Conservation (phyloP, 352 stramenopile genomes). For the Globisporangium cystogenes region DNA sequence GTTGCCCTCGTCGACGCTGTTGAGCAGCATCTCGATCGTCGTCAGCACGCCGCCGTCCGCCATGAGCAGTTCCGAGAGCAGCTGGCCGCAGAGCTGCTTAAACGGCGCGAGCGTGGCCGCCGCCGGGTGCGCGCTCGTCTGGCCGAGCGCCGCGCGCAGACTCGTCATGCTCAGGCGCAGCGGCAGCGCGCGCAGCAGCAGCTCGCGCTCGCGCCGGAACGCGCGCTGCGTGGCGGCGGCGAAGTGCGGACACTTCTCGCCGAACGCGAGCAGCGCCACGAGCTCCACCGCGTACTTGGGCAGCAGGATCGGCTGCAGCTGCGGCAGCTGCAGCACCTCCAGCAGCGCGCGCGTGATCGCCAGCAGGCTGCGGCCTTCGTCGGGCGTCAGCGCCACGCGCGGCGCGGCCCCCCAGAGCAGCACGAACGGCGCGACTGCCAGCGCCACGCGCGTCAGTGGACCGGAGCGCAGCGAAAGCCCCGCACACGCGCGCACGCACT, state of each 20-base stretch:
- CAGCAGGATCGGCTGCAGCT: slow-evolving; percentile 74
- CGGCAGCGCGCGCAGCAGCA: slow-evolving; percentile 45
- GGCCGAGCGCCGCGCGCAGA: slow-evolving; percentile 57
- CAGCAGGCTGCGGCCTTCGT: slow-evolving; percentile 28
- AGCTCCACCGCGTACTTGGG: slow-evolving; percentile 78
- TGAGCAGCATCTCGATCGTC: slow-evolving; percentile 80
- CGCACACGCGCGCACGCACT: slow-evolving; percentile 31
- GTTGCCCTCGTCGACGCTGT: slow-evolving; percentile 74
- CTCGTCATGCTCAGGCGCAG: slow-evolving; percentile 72
- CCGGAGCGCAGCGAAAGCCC: not conserved
- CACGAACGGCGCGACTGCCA: slow-evolving; percentile 45
- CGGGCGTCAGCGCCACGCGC: slow-evolving; percentile 6
- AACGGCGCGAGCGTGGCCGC: slow-evolving; percentile 31
- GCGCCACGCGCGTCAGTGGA: not conserved
- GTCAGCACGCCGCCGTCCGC: slow-evolving; percentile 65
- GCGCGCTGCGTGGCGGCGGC: slow-evolving; percentile 17
- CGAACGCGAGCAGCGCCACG: slow-evolving; percentile 61
- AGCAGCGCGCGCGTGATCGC: slow-evolving; percentile 41
- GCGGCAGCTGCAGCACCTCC: slow-evolving; percentile 53
- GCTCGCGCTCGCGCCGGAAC: slow-evolving; percentile 30
- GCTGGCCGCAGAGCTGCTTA: slow-evolving; percentile 50
- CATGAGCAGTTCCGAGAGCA: slow-evolving; percentile 61
- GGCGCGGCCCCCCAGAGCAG: slow-evolving; percentile 32
- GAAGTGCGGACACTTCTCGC: slow-evolving; percentile 16
- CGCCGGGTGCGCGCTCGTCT: slow-evolving; percentile 15